Conservation (phyloP, 352 stramenopile genomes). For the Sclerospora graminicola region DNA sequence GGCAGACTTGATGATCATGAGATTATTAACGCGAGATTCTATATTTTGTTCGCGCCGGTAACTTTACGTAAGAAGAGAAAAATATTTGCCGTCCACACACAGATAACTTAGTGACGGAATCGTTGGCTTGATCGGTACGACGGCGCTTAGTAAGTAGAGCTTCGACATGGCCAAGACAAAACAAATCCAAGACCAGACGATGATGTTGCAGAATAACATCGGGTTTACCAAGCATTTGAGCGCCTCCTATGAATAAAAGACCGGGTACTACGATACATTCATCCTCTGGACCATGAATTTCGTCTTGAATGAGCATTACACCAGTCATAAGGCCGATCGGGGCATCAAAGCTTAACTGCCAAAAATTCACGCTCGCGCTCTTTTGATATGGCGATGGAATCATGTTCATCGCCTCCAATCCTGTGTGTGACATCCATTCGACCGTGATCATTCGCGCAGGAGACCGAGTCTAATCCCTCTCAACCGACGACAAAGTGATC, state of each 20-base stretch:
- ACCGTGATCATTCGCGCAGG: conserved; percentile 4
- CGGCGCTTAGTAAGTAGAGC: conserved; percentile 18
- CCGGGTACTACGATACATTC: conserved; percentile 49
- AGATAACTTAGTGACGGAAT: conserved; percentile 26
- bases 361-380: conserved; percentile 29
- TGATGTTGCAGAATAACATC: conserved; percentile 60
- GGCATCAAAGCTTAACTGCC: conserved; percentile 32
- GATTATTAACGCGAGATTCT: too few relatives aligned
- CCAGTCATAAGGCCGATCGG: conserved; percentile 34
- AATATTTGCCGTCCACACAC: conserved; percentile 38
- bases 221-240: conserved; percentile 60
- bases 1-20: too few relatives aligned
- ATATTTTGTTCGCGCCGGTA: too few relatives aligned
- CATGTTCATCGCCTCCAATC: conserved; percentile 37
- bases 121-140: conserved; percentile 13
- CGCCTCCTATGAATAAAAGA: conserved; percentile 45
- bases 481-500: conserved; percentile 37
- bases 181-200: conserved; percentile 34
- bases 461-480: conserved; percentile 15
- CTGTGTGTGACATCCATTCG: conserved; percentile 12
- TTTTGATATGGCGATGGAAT: conserved; percentile 37
- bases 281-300: conserved; percentile 21
- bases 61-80: conserved; percentile 17
- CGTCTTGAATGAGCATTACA: conserved; percentile 30
- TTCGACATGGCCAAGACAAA: conserved; percentile 39